Evolutionary conservation across 805 yeast species (phyloP).

Genomic region (Sungouiella thailandica): DNA sequence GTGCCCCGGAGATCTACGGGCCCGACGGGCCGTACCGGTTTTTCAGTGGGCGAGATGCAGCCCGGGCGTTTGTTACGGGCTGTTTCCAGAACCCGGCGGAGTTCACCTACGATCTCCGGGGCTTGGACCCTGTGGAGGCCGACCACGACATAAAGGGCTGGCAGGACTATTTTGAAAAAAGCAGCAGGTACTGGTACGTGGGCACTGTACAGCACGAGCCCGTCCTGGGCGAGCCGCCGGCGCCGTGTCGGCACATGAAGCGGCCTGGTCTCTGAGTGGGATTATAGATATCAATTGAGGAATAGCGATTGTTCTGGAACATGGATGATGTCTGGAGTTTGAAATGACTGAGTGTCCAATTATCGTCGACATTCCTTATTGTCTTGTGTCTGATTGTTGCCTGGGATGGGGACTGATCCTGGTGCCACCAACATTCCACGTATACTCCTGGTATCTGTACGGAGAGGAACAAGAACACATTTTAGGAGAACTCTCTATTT

Average conservation of each 20-base stretch:
- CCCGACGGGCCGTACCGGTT: conserved; percentile 51
- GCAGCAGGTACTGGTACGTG: conserved; percentile 55
- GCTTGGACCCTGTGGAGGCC: conserved; percentile 43
- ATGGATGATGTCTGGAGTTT: no score
- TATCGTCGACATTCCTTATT: no score
- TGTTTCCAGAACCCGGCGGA: conserved; percentile 53
- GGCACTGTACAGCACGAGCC: conserved; percentile 49
- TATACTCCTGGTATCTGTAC: no score
- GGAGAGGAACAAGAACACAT: no score
- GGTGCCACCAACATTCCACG: no score
- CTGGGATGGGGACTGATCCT: no score
- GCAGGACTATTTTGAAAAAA: conserved; percentile 45
- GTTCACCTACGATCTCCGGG: conserved; percentile 63
- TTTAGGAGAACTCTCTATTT: no score
- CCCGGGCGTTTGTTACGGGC: conserved; percentile 68
- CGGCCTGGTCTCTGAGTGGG: conserved; percentile 5
- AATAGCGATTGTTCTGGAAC: no score
- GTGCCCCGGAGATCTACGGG: conserved; percentile 48
- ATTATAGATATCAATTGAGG: no score
- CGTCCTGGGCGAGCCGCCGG: conserved; percentile 46
- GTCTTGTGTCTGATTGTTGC: no score
- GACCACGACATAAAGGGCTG: conserved; percentile 41
- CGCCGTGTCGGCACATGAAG: conserved; percentile 34
- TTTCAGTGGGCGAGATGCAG: conserved; percentile 63
- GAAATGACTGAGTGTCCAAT: no score